Base-by-base conservation (phyloP, 78 protist species). In the Dictyostelium capitatum region DNA sequence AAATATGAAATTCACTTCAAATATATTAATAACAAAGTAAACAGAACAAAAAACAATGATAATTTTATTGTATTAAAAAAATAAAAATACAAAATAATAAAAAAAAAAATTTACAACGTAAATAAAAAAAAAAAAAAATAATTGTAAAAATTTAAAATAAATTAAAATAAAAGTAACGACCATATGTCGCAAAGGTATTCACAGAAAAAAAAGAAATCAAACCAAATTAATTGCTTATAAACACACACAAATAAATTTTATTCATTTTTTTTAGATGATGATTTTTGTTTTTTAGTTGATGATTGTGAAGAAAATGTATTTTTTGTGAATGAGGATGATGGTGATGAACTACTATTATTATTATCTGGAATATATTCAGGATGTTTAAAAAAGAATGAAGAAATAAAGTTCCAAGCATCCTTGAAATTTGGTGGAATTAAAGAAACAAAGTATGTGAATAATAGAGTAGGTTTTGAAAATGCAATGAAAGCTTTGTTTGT, bases 331-430 rank as follows among this genome's bases (percentile, higher is more conserved):
- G 67, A 8, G 23, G 67, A 56, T 9, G 67, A 19, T 1, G 65
- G 20, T 9, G 67, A 20, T 3, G 6, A 3, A 9, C 17, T 57
- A 57, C 23, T 57, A 57, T 57, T 56, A 56, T 6, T 57, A 57
- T n/a, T 57, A 23, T 23, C 32, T 9, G 14, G 3, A 8, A 23
- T 57, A 57, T 7, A 57, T 8, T 64, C 73, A 11, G 73, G 73
- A 14, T 23, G 43, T 64, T 23, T 28, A 64, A 64, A 64, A 41
- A 64, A 64, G 14, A 64, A 64, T 25, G 79, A 20, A 41, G 50
- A 37, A 6, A 82, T 64, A 46, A 19, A 67, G 17, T 47, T 82
- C 89, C 89, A 73, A 17, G 56, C 53, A 73, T 84, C 91, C 17
- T 28, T 41, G 19, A 84, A 65, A 43, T 84, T 73, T 20, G 91